A percentile compares a stretch with the other conserved stretches of the same genome.
Conservation (phyloP, 129 eudicot species). For the Mikania micrantha region DNA sequence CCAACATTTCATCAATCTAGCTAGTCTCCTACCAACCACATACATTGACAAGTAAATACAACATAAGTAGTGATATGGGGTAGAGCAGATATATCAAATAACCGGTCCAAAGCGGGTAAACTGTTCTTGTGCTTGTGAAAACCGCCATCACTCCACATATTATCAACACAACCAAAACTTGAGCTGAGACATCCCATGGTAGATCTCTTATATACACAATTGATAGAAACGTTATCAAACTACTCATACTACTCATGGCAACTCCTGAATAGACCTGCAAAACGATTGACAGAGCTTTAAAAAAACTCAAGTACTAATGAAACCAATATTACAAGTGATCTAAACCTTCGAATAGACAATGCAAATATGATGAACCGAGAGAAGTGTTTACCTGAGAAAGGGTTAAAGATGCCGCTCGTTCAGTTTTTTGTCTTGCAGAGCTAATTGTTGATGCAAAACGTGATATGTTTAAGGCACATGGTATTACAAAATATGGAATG, state of each 20-base stretch:
- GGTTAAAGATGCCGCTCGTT: conserved; percentile 43
- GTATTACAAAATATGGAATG: conserved; percentile 44
- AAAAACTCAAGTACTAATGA: no score
- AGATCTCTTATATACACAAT: conserved; percentile 42
- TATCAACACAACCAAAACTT: conserved; percentile 44
- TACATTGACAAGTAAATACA: conserved; percentile 36
- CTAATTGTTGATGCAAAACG: conserved; percentile 26
- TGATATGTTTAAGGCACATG: conserved; percentile 39
- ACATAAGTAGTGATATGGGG: conserved; percentile 41
- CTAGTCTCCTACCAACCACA: conserved; percentile 15
- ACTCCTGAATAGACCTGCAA: conserved; percentile 56
- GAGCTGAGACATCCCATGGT: conserved; percentile 53
- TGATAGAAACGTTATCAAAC: conserved; percentile 35
- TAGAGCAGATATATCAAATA: conserved; percentile 34
- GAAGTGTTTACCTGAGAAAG: conserved; percentile 38
- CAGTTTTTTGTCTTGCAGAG: conserved; percentile 40
- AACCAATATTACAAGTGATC: no score
- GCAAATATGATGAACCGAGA: background rate
- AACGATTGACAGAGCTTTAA: no score
- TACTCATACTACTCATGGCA: conserved; percentile 44
- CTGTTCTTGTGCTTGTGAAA: conserved; percentile 34
- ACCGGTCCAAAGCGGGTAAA: conserved; percentile 54
- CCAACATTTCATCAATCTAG: background rate
- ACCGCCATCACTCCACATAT: conserved; percentile 42
- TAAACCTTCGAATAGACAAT: background rate